Evolutionary conservation across 768 basidiomycete species (phyloP).

Genomic region (Chalciporus pseudorubinellus): DNA sequence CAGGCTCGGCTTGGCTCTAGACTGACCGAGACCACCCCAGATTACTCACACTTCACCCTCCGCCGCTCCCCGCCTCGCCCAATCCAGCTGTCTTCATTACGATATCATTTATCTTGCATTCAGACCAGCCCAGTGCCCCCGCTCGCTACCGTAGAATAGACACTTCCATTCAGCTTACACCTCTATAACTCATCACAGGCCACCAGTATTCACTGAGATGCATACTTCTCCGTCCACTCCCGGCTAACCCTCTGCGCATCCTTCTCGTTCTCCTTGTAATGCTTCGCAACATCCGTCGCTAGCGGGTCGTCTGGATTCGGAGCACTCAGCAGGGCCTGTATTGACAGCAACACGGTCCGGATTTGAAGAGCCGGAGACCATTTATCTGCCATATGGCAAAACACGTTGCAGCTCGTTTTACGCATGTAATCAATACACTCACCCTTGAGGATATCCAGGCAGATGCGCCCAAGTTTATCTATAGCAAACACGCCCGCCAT

Average conservation of each 20-base stretch:
- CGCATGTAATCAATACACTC: conserved; percentile 17
- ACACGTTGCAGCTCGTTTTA: not conserved
- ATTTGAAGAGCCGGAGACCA: conserved; percentile 99
- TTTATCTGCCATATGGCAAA: conserved; percentile 61
- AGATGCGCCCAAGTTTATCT: conserved; percentile 99
- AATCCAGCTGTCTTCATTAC: too few species aligned
- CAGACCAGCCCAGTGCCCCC: too few species aligned
- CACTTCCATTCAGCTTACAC: not conserved
- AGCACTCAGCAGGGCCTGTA: conserved; percentile 94
- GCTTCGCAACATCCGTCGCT: conserved; percentile 93
- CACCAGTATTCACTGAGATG: conserved; percentile 34
- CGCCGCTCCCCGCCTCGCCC: too few species aligned
- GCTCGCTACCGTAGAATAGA: not conserved
- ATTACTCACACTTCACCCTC: too few species aligned
- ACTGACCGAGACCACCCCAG: conserved; percentile 20
- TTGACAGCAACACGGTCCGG: conserved; percentile 92
- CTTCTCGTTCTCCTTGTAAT: conserved; percentile 97
- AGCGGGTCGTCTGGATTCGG: conserved; percentile 97
- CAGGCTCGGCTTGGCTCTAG: conserved; percentile 21
- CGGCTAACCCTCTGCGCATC: conserved; percentile 89
- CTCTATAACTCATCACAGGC: not conserved
- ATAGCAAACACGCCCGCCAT: conserved; percentile 8
- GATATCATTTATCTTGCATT: conserved; percentile 2
- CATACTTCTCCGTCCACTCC: conserved; percentile 95
- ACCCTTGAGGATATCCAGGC: conserved; percentile 97